Evolutionary conservation across 805 yeast genomes (phyloP).

Genomic region (Candida ovalis): DNA sequence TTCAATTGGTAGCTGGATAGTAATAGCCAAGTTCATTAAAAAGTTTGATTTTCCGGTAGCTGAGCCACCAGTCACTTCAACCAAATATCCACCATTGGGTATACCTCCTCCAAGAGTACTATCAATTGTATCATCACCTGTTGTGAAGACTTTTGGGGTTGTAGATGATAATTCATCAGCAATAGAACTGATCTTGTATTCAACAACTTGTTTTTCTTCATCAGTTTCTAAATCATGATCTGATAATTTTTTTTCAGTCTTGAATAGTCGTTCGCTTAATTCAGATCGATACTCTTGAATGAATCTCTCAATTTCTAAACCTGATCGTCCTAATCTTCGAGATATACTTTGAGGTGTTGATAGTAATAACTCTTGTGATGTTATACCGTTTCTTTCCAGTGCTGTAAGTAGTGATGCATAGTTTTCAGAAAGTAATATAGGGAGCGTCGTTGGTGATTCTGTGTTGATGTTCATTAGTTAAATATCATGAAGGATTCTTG

Average conservation of each 20-base stretch:
- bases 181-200: background rate
- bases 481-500: too few species aligned
- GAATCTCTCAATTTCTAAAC: slow-evolving; percentile 28
- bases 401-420: slow-evolving; percentile 28
- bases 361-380: slow-evolving; percentile 39
- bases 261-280: slow-evolving; percentile 2
- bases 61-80: slow-evolving; percentile 81
- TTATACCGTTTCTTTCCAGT: slow-evolving; percentile 28
- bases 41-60: slow-evolving; percentile 87
- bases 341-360: slow-evolving; percentile 34
- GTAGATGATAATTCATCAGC: background rate
- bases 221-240: too few species aligned
- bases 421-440: slow-evolving; percentile 31
- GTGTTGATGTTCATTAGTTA: slow-evolving; percentile 15
- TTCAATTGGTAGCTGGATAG: slow-evolving; percentile 48
- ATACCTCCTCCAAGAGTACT: slow-evolving; percentile 48
- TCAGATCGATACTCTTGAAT: slow-evolving; percentile 12
- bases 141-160: slow-evolving; percentile 34
- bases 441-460: slow-evolving; percentile 23
- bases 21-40: slow-evolving; percentile 58
- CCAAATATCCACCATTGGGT: slow-evolving; percentile 43
- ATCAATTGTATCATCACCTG: slow-evolving; percentile 54
- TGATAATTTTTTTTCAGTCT: background rate
- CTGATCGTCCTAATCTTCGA: slow-evolving; percentile 29
- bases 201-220: background rate